Conservation (phyloP, 2,329 filamentous ascomycete species). For the Gnomoniopsis smithogilvyi region DNA sequence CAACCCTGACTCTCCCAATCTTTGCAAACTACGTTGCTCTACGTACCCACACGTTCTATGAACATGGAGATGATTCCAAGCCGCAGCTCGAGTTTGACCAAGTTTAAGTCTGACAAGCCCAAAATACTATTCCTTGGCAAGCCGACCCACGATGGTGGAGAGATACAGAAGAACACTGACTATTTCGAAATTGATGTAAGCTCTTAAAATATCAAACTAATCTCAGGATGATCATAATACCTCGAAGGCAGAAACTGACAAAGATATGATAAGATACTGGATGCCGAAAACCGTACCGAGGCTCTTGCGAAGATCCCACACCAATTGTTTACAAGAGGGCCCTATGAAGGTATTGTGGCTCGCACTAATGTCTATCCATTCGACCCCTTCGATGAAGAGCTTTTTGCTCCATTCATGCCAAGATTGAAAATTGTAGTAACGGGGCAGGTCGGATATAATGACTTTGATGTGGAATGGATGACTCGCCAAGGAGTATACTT, state of each 20-base stretch:
- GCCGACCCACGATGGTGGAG: constrained; percentile 6
- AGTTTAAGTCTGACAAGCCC: not conserved
- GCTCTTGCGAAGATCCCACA: not conserved
- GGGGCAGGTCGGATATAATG: constrained; percentile 7
- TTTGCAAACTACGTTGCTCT: not conserved
- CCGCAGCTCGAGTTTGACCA: not conserved
- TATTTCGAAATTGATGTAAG: constrained; percentile 4
- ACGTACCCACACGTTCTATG: not conserved
- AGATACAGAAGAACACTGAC: not conserved
- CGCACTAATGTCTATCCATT: constrained; percentile 4
- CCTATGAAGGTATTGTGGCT: constrained; percentile 1
- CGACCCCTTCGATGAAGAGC: constrained; percentile 5
- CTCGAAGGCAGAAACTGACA: not conserved
- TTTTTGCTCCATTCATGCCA: constrained; percentile 1
- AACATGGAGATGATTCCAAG: not conserved
- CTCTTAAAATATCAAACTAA: not conserved
- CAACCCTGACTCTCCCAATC: too few species aligned
- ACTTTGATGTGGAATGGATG: constrained; percentile 12
- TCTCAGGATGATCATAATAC: not conserved
- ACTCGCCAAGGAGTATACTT: constrained; percentile 1
- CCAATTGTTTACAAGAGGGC: not conserved
- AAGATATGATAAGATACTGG: not conserved
- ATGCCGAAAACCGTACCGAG: constrained; percentile 1
- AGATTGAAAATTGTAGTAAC: constrained; percentile 1
- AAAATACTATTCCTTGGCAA: constrained; percentile 2